A percentile compares a stretch with the other conserved stretches of the same genome.
phyloP scores from a whole-genome alignment of 495 filamentous ascomycete genomes.

The Daldinia vernicosa region DNA sequence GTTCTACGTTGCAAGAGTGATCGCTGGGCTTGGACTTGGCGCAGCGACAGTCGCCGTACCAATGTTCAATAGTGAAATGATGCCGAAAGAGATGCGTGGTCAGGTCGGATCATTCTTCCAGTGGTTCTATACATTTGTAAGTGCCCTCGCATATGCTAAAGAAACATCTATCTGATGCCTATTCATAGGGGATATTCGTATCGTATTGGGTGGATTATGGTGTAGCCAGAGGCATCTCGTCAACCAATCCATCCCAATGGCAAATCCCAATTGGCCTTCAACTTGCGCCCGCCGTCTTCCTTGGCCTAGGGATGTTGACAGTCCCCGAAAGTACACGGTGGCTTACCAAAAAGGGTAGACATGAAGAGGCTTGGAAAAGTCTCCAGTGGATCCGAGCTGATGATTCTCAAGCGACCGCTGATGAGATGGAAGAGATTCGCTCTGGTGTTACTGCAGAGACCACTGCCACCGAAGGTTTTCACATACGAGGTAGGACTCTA shows the following conservation, averaged over 20 bases:
- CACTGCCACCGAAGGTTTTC: slow-evolving; percentile 42
- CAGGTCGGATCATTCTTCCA: slow-evolving; percentile 55
- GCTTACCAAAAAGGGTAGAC: slow-evolving; percentile 57
- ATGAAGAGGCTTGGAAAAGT: slow-evolving; percentile 59
- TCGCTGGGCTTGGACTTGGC: slow-evolving; percentile 66
- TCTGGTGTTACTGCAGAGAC: slow-evolving; percentile 50
- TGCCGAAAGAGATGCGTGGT: slow-evolving; percentile 64
- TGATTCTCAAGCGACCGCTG: slow-evolving; percentile 45
- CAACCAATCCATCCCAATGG: slow-evolving; percentile 56
- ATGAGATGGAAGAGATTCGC: slow-evolving; percentile 56
- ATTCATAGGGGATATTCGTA: slow-evolving; percentile 54
- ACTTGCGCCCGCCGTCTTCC: slow-evolving; percentile 54
- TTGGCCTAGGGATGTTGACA: slow-evolving; percentile 57
- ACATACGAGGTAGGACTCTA: slow-evolving; percentile 29
- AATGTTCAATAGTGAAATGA: slow-evolving; percentile 63
- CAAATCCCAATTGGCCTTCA: slow-evolving; percentile 63
- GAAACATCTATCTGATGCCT: not conserved
- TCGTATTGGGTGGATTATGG: slow-evolving; percentile 65
- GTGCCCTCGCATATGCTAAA: not conserved
- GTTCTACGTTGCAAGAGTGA: slow-evolving; percentile 55
- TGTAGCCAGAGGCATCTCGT: slow-evolving; percentile 47
- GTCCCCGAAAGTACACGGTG: slow-evolving; percentile 60
- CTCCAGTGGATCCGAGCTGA: slow-evolving; percentile 60
- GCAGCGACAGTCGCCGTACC: slow-evolving; percentile 63
- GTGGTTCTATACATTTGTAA: slow-evolving; percentile 52